Base-by-base conservation (phyloP, 345 rosid genomes). In the Eucalyptus cladocalyx region DNA sequence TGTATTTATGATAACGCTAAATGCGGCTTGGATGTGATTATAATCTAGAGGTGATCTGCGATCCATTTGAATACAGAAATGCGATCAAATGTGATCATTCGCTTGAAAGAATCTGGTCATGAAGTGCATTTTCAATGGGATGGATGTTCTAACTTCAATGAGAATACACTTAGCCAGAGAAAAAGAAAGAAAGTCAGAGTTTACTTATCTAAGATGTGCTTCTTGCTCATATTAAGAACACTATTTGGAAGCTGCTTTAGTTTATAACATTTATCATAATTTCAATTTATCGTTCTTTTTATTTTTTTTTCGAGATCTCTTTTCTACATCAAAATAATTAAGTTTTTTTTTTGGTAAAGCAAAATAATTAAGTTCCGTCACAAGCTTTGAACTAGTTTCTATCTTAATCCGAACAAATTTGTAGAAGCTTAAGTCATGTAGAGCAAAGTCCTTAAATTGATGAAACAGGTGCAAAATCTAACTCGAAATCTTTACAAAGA, bases 321-420 rank as follows among this genome's bases (percentile, higher is more conserved):
- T 72, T 23, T 72, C 26, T 21, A 72, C 23, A 10, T 3, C 28
- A 72, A 37, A 1, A 37, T 21, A 11, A 37, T 37, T 23, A 7
- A 21, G 1, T 37, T 37, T n/a, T n/a, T n/a, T n/a, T n/a, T n/a
- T n/a, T n/a, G n/a, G n/a, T n/a, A n/a, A n/a, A n/a, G n/a, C 28
- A 72, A 37, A 1, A 37, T 21, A 11, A 37, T 37, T 23, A 7
- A 21, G 1, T 37, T 37, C 5, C 9, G 0, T 21, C 23, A 3
- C 28, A 76, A 76, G 0, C 28, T 3, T 6, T 53, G 26, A 53
- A 53, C 24, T 19, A 21, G 58, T 53, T 53, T 53, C 58, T 53
- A 21, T 53, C 58, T 53, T 53, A 53, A 53, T 53, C 11, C 1
- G 1, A 37, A 76, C 3, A 7, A 76, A 76, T 6, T 76, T 10